Evolutionary conservation across 139 green algal genomes (phyloP), one percentile per base, ranked within the genome.

Genomic region (Chlamydomonas applanata): DNA sequence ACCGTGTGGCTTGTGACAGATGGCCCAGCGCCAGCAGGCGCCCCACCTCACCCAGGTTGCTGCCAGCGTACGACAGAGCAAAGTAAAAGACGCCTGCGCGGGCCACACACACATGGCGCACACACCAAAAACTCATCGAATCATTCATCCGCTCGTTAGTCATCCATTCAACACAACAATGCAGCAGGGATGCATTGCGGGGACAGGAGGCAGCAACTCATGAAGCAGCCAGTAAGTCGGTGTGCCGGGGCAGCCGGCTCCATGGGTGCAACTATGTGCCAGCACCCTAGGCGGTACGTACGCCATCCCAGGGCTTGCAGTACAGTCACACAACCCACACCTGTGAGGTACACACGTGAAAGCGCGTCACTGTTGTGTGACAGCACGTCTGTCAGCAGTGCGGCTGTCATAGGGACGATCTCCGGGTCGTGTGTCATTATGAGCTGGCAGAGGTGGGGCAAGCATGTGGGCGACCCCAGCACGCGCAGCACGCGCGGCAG

Each of bases 11-110:
- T 66, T 86, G 80, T 45, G n/a, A 36, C 40, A 84, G 52, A 29
- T 81, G 79, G 20, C 75, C 72, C 29, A 81, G 79, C 77, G 84
- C 70, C 75, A 97, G 85, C 32, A 98, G 87, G 1, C 32, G 54
- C 0, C 89, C 87, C 0, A 93, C 53, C 72, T 93, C 87, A 4
- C 46, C 34, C 46, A 97, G 80, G 82, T 98, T 96, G 74, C 79
- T 91, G 54, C 94, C 94, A 44, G 79, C 78, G 81, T 98, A 98
- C 2, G 91, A 86, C 24, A 98, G 82, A 0, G 75, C 79, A 63
- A 98, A 98, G 82, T 94, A 97, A 74, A 94, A 94, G 2, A 72
- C 82, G n/a, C 64, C 64, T 69, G 61, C 32, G 3, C 16, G 59
- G 25, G n/a, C 22, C n/a, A 62, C 46, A 84, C 44, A 54, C 17